Base-by-base conservation (phyloP, 345 rosid species). In the Salix purpurea region DNA sequence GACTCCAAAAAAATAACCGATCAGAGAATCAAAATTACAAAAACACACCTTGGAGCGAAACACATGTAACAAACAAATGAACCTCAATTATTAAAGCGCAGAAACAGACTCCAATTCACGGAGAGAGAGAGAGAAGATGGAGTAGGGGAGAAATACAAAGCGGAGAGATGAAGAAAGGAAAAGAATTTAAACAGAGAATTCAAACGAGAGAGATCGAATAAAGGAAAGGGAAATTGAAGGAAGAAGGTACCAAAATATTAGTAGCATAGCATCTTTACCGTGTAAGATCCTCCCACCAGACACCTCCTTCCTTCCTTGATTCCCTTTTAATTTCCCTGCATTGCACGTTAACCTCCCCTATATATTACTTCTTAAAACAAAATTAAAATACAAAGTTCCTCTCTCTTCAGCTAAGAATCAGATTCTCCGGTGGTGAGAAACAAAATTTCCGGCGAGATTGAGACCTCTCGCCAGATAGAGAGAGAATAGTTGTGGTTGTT, bases 271-370 rank as follows among this genome's bases (percentile, higher is more conserved):
- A 56, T 56, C 28, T 56, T 56, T 56, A 82, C 85, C 92, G 84
- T 87, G 86, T 39, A 84, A 85, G 87, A 81, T 83, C 78, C 78
- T 77, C 84, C 78, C 73, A 76, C 69, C 69, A 30, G 19, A 21
- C 44, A 42, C 52, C 15, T 8, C 54, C 46, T 42, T 24, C 71
- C 54, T 69, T 69, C 52, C 28, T 66, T 75, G 74, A 77, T 85
- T 77, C 84, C 71, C 74, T 76, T 74, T 73, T 66, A 66, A 66
- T 73, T 87, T 83, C 77, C 89, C 91, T 81, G 83, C 87, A 88
- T 85, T 88, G 81, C 89, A 89, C 87, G 93, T 88, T 76, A 89
- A 80, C 87, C 80, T 50, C 84, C 68, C 77, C 69, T 46, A 28
- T 37, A 26, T 54, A 40, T 74, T 79, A 44, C 23, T 52, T 73